A percentile compares a stretch with the other conserved stretches of the same genome.
These are phyloP conservation scores for Sporisorium sorghi DNA, from an alignment of 1,284 basidiomycete species.

Conservation along the genomic window DNA sequence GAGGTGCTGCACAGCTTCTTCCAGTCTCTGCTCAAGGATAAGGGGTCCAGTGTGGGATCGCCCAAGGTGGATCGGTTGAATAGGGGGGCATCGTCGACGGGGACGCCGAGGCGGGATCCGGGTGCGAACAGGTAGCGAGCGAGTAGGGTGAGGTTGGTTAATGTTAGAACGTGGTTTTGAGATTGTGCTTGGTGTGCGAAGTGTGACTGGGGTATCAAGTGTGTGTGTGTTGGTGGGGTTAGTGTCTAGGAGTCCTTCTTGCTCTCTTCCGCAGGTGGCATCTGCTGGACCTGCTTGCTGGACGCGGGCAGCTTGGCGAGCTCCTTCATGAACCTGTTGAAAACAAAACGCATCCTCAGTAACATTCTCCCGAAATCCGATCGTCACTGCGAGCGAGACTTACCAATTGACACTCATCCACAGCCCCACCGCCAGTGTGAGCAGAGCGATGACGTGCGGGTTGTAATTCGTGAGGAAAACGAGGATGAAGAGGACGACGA, in stretches of 20 bases:
- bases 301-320: constrained; percentile 52
- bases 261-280: constrained; percentile 25
- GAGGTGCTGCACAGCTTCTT: constrained; percentile 67
- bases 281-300: constrained; percentile 50
- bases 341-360: background rate
- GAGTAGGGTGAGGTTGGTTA: background rate
- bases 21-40: constrained; percentile 56
- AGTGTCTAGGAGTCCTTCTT: constrained; percentile 28
- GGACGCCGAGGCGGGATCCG: constrained; percentile 6
- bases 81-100: background rate
- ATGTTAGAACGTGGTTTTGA: background rate
- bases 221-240: too few relatives aligned
- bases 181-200: background rate
- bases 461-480: constrained; percentile 66
- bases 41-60: constrained; percentile 19
- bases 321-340: constrained; percentile 54
- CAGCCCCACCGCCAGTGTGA: constrained; percentile 65
- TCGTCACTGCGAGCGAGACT: too few relatives aligned
- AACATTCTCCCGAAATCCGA: too few relatives aligned
- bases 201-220: constrained; percentile 3
- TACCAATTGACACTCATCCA: constrained; percentile 70
- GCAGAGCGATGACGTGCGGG: constrained; percentile 67
- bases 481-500: constrained; percentile 65
- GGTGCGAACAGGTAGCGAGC: background rate
- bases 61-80: constrained; percentile 32